phyloP scores from a whole-genome alignment of 2,329 filamentous ascomycete genomes.

The Phyllosticta citribraziliensis region DNA sequence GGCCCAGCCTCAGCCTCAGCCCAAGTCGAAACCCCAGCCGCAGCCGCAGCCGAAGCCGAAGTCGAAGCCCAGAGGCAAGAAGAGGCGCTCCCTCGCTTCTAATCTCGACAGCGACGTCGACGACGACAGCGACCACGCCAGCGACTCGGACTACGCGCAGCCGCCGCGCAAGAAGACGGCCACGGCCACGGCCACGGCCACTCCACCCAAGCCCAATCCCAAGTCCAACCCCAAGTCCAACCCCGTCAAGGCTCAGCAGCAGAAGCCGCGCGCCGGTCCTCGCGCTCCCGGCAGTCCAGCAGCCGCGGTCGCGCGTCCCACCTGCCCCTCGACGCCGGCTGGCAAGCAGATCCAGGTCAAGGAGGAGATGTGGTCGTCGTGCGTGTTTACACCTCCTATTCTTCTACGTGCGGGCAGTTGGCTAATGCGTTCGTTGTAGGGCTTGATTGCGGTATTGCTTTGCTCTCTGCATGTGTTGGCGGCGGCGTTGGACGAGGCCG shows the following conservation, averaged over 20 bases:
- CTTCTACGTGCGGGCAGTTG: too few species aligned
- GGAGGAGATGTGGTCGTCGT: not conserved
- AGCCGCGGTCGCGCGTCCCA: not conserved
- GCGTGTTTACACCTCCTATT: not conserved
- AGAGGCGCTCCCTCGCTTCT: not conserved
- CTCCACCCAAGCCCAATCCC: not conserved
- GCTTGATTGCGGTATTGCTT: too few species aligned
- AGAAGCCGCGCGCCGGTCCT: not conserved
- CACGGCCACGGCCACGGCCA: not conserved
- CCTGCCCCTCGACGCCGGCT: not conserved
- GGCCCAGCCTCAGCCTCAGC: not conserved
- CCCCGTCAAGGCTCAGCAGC: not conserved
- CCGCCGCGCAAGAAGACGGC: not conserved
- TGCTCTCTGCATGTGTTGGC: too few species aligned
- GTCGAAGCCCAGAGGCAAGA: not conserved
- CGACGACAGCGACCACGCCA: not conserved
- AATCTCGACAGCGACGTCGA: not conserved
- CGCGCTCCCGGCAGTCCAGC: not conserved
- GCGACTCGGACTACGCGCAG: not conserved
- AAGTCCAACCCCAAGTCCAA: not conserved
- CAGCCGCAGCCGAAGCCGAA: not conserved
- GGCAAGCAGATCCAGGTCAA: not conserved
- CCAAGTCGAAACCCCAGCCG: not conserved
- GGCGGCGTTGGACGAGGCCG: too few species aligned
- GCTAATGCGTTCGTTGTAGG: too few species aligned